A percentile compares a stretch with the other conserved stretches of the same genome.
These are phyloP conservation scores for Nothophoma quercina DNA, from an alignment of 2,329 filamentous ascomycete species.

Conservation along the genomic window DNA sequence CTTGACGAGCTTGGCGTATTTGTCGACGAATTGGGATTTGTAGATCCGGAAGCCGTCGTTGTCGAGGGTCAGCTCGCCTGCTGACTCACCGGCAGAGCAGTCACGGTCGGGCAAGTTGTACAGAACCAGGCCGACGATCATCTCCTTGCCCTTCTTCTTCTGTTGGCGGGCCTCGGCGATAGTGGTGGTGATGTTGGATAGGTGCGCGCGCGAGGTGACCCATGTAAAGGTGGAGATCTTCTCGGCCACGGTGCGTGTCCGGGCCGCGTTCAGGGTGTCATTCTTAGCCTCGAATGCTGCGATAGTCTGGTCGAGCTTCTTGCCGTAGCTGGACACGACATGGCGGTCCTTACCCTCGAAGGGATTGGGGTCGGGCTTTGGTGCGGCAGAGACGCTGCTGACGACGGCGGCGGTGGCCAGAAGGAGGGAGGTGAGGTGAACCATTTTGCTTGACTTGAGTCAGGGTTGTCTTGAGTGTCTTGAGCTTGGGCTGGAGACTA, in stretches of 20 bases:
- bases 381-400: conserved; percentile 26
- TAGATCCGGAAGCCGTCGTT: conserved; percentile 34
- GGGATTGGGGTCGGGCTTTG: conserved; percentile 28
- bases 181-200: conserved; percentile 28
- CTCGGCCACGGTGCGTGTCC: conserved; percentile 36
- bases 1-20: conserved; percentile 33
- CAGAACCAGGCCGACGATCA: conserved; percentile 67
- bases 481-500: conserved; percentile 7
- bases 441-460: conserved; percentile 25
- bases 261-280: conserved; percentile 36
- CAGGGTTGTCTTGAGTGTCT: neutral
- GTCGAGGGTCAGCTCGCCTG: conserved; percentile 80
- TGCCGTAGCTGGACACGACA: conserved; percentile 30
- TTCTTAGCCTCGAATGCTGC: conserved; percentile 31
- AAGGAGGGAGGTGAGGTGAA: conserved; percentile 33
- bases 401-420: conserved; percentile 31
- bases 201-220: conserved; percentile 32
- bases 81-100: conserved; percentile 78
- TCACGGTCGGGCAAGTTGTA: conserved; percentile 95
- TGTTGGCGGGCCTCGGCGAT: conserved; percentile 35
- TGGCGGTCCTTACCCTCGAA: conserved; percentile 36
- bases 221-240: conserved; percentile 39
- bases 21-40: conserved; percentile 41
- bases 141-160: conserved; percentile 24
- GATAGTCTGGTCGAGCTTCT: conserved; percentile 39